Evolutionary conservation across 1,284 basidiomycete species (phyloP), one percentile per base, ranked within the genome.

Genomic region (Cryptococcus sp.): DNA sequence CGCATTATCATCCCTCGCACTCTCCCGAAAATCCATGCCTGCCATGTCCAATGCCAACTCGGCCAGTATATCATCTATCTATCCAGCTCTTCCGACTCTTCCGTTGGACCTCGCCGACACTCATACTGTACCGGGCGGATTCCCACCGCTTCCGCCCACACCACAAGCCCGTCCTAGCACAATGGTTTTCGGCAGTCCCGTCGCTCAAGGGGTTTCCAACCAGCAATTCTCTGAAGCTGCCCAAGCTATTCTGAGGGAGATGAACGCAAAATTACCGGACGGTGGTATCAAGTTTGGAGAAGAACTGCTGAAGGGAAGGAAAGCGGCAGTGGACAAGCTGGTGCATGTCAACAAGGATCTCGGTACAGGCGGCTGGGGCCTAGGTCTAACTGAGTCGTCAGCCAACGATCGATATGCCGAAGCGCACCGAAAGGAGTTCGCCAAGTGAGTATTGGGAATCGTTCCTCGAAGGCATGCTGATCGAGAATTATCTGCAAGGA

Each of bases 251-350:
- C 56, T 78, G 25, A 59, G 56, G 47, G 71, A 78, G 54, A 75
- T 78, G 71, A 71, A 75, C 57, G 68, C 73, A 8, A 73, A 71
- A 56, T 50, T 74, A 53, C 70, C 68, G 13, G 64, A 65, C 3
- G 53, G 60, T 0, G 60, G 54, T 39, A 20, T 72, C 58, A 60
- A 64, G 47, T 61, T 69, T 20, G 67, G 59, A 6, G 60, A 67
- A 27, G 76, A 78, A 57, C 59, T 74, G 15, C 61, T 78, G 35
- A 76, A 75, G 59, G 76, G 76, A 8, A 73, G 68, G 54, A 56
- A 67, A 16, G 76, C 74, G 3, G 72, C 72, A 48, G 40, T 75
- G 10, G 60, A 56, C 42, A 71, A 71, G 50, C 57, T 76, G 40
- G 74, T 77, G 40, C 53, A 64, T 2, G 64, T 69, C 20, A 69